Base-by-base conservation (phyloP, 345 rosid genomes). In the Psidium friedrichsthalianum region DNA sequence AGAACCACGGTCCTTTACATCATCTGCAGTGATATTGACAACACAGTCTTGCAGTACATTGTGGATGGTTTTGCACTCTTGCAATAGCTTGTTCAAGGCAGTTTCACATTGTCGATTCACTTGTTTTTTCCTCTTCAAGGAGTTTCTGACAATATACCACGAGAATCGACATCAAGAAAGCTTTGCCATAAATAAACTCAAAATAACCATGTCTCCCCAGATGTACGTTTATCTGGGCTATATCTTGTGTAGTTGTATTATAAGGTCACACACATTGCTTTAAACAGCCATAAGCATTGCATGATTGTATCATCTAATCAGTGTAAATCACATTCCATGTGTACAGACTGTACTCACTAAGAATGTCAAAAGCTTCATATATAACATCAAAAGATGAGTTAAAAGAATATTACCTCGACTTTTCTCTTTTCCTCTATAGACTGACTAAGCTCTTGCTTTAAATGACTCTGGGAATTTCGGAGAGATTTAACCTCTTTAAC, bases 401-500 rank as follows among this genome's bases (percentile, higher is more conserved):
- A 69, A 69, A 69, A 36, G 80, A 36, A 69, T 36, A 42, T 83
- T 86, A 98, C 99, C 99, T 96, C 96, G 14, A 90, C 85, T 88
- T 94, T 93, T 87, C 90, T 89, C 89, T 93, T 96, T 86, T 93
- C 96, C 86, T 88, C 89, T 89, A 90, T 64, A 59, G 95, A 90
- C 84, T 81, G 91, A 87, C 85, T 86, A 87, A 94, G 93, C 90
- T 98, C 89, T 86, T 93, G 93, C 92, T 93, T 93, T 88, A 96
- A 88, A 89, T 90, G 89, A 86, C 86, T 90, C 78, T 93, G 96
- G 86, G 98, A 91, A 87, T 85, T 92, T 91, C 98, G 92, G 58
- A 98, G 94, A 83, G 94, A 91, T 90, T 98, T 98, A 82, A 98
- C 98, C 90, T 98, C 99, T 90, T 94, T 98, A 82, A 96, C 96